phyloP scores from a whole-genome alignment of 495 filamentous ascomycete species.

The Aspergillus cavernicola region DNA sequence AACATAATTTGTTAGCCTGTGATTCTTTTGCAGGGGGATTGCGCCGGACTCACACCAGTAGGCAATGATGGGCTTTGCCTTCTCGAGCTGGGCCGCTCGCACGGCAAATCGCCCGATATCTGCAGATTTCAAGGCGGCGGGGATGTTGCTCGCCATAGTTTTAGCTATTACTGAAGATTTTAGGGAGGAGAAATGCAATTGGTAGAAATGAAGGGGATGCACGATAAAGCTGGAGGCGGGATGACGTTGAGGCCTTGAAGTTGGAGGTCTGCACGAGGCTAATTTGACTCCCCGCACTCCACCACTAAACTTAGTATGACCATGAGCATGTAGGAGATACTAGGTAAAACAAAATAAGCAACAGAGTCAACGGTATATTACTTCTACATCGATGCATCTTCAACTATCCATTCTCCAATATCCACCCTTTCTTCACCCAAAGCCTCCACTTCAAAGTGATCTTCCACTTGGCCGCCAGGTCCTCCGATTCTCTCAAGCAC shows the following conservation, averaged over 20 bases:
- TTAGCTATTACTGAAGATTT: neutral
- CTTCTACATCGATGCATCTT: slow-evolving; percentile 28
- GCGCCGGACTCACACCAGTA: slow-evolving; percentile 81
- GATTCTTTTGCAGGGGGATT: slow-evolving; percentile 8
- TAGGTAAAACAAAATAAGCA: too few species aligned
- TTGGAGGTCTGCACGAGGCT: neutral
- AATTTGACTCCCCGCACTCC: slow-evolving; percentile 4
- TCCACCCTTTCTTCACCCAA: slow-evolving; percentile 63
- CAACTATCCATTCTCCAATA: slow-evolving; percentile 53
- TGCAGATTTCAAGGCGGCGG: slow-evolving; percentile 67
- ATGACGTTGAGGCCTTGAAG: too few species aligned
- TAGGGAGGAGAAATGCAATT: neutral
- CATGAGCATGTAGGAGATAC: too few species aligned
- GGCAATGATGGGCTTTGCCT: slow-evolving; percentile 75
- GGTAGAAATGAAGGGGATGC: neutral
- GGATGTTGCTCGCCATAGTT: slow-evolving; percentile 69
- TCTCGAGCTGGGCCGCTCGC: slow-evolving; percentile 80
- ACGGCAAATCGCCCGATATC: slow-evolving; percentile 77
- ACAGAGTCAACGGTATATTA: too few species aligned
- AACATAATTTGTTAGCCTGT: slow-evolving; percentile 2
- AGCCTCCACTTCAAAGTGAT: slow-evolving; percentile 62
- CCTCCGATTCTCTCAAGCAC: slow-evolving; percentile 72
- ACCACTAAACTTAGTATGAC: neutral
- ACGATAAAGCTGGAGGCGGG: slow-evolving; percentile 22
- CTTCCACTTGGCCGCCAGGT: slow-evolving; percentile 45